These are phyloP conservation scores for Flaveria brownii DNA, from an alignment of 129 eudicot genomes.

Conservation along the genomic window DNA sequence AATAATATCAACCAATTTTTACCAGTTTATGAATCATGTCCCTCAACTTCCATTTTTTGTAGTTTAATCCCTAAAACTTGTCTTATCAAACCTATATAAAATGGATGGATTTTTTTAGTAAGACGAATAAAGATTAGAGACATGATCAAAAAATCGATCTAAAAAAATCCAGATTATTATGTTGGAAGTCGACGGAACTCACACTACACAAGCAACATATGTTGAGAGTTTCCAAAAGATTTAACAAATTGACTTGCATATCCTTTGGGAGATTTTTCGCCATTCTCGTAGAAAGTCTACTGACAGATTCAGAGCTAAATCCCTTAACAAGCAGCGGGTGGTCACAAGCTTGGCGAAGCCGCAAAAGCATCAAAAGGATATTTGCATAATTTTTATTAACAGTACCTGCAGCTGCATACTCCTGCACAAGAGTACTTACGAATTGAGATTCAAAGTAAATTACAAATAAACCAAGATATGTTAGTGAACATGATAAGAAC, in stretches of 20 bases:
- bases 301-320: slow-evolving; percentile 59
- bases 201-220: slow-evolving; percentile 73
- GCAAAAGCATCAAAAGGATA: slow-evolving; percentile 88
- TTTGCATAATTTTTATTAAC: slow-evolving; percentile 86
- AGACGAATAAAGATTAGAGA: not conserved
- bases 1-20: not conserved
- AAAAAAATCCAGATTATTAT: not conserved
- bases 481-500: too few relatives aligned
- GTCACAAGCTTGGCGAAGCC: slow-evolving; percentile 98
- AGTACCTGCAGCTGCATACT: slow-evolving; percentile 94
- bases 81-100: not conserved
- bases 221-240: slow-evolving; percentile 55
- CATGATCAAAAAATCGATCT: not conserved
- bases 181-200: slow-evolving; percentile 32
- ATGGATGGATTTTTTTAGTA: not conserved
- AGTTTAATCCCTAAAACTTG: not conserved
- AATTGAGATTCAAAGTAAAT: not conserved
- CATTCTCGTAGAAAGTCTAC: slow-evolving; percentile 52
- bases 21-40: not conserved
- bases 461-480: not conserved
- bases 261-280: slow-evolving; percentile 65
- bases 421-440: slow-evolving; percentile 47
- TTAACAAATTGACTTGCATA: slow-evolving; percentile 48
- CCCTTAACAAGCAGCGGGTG: slow-evolving; percentile 92
- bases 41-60: not conserved